Evolutionary conservation across 1,284 basidiomycete species (phyloP), one percentile per base, ranked within the genome.

Genomic region (Vanrija humicola): DNA sequence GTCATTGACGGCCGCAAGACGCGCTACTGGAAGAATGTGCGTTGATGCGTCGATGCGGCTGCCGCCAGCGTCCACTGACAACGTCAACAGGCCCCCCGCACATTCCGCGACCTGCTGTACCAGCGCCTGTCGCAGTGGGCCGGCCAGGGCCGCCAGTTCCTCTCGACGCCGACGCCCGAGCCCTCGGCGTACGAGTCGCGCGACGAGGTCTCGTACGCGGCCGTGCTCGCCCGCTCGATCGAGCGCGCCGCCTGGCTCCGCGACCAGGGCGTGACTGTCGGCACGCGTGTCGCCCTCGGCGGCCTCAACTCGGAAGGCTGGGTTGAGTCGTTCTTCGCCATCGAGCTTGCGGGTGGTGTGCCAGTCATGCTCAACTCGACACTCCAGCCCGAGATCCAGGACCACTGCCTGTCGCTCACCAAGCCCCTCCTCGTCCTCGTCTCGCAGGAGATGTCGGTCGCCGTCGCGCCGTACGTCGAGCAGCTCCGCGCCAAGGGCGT

Each of bases 341-440:
- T 53, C 0, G 66, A 69, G 19, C 60, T 74, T 39, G 62, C 73
- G 26, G 73, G 71, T 5, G 73, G 64, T 10, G 62, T 72, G 3
- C 55, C 64, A 0, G 64, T 70, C 12, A 59, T 58, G 19, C 52
- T 73, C 9, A 73, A 73, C 52, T 62, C 64, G 5, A 68, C 66
- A 64, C 42, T 47, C 19, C 34, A 39, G 23, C 34, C 34, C 43
- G 50, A 52, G n/a, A 38, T 18, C 14, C 50, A 52, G 50, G 23
- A 65, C 7, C 64, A 67, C 50, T 65, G 64, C 45, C 52, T 73
- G 14, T 47, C 45, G 5, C 48, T 63, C 29, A 62, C 63, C 3
- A n/a, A 55, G 14, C 68, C 70, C 7, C 47, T 57, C 16, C 45
- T 71, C 10, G 50, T 71, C 1, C 54, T 71, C 9, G 46, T 69